Conservation (phyloP, 352 stramenopile species). For the Elongisporangium prolatum region DNA sequence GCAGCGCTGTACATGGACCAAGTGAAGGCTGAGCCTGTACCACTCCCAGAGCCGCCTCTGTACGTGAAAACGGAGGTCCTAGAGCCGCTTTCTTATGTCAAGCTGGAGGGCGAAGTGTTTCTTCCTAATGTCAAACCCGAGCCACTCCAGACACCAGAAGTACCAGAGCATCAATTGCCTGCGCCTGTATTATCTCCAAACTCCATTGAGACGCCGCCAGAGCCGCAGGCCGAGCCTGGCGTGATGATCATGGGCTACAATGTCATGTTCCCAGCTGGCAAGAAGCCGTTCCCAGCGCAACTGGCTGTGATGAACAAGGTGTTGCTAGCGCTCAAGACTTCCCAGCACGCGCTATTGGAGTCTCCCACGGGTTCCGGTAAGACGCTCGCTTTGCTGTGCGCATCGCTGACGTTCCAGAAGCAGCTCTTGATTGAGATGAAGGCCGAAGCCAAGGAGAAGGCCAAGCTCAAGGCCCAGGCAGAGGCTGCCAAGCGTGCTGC, state of each 20-base stretch:
- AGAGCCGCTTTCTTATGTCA: background rate
- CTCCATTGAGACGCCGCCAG: background rate
- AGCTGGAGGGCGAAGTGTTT: background rate
- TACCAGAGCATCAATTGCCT: background rate
- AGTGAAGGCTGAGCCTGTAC: background rate
- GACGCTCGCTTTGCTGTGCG: conserved; percentile 82
- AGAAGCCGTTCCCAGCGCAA: conserved; percentile 81
- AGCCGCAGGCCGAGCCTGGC: background rate
- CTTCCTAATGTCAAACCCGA: background rate
- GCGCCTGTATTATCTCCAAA: background rate
- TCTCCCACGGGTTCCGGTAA: conserved; percentile 83
- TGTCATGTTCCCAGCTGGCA: conserved; percentile 73
- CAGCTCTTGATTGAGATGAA: conserved; percentile 43
- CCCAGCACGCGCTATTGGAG: conserved; percentile 81
- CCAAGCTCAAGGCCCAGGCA: conserved; percentile 6
- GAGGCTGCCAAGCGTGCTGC: background rate
- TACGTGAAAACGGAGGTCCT: too few species aligned
- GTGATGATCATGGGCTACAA: conserved; percentile 86
- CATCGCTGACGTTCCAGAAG: conserved; percentile 73
- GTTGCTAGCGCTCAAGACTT: conserved; percentile 68
- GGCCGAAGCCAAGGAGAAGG: conserved; percentile 15
- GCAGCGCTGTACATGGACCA: background rate
- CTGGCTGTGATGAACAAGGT: conserved; percentile 87
- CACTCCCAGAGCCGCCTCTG: background rate
- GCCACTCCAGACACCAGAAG: background rate